A percentile compares a stretch with the other conserved stretches of the same genome.
phyloP scores from a whole-genome alignment of 768 basidiomycete species.

The Tephrocybe rancida region DNA sequence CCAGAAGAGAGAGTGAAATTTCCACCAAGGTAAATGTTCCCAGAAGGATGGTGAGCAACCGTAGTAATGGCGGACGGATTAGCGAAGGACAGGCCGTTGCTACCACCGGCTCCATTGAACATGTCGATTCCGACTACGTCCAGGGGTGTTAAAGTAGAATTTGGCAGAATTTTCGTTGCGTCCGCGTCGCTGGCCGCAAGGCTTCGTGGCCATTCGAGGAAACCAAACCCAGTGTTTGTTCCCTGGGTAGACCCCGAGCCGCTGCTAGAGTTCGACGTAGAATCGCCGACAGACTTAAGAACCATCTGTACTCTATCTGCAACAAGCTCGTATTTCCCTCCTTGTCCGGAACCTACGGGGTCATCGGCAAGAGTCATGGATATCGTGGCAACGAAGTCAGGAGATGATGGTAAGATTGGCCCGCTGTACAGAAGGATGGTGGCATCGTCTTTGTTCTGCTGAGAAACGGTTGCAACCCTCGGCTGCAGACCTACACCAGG shows the following conservation, averaged over 20 bases:
- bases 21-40: conserved; percentile 74
- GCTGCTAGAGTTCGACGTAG: conserved; percentile 33
- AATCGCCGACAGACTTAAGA: conserved; percentile 62
- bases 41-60: conserved; percentile 67
- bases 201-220: conserved; percentile 84
- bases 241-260: conserved; percentile 30
- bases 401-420: conserved; percentile 74
- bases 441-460: conserved; percentile 69
- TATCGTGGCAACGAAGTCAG: conserved; percentile 73
- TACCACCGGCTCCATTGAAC: conserved; percentile 60
- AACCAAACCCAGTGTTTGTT: conserved; percentile 67
- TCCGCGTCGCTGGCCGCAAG: conserved; percentile 43
- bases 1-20: conserved; percentile 66
- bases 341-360: conserved; percentile 63
- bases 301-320: conserved; percentile 86
- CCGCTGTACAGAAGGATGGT: conserved; percentile 75
- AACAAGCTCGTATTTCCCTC: conserved; percentile 77
- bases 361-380: conserved; percentile 70
- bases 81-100: conserved; percentile 34
- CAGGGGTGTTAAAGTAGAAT: conserved; percentile 67
- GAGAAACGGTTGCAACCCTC: conserved; percentile 69
- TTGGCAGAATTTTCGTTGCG: conserved; percentile 64
- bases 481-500: conserved; percentile 70
- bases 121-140: conserved; percentile 67
- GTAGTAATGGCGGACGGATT: conserved; percentile 47